Conservation (phyloP, 2,329 filamentous ascomycete genomes). For the Penicillium sp. region DNA sequence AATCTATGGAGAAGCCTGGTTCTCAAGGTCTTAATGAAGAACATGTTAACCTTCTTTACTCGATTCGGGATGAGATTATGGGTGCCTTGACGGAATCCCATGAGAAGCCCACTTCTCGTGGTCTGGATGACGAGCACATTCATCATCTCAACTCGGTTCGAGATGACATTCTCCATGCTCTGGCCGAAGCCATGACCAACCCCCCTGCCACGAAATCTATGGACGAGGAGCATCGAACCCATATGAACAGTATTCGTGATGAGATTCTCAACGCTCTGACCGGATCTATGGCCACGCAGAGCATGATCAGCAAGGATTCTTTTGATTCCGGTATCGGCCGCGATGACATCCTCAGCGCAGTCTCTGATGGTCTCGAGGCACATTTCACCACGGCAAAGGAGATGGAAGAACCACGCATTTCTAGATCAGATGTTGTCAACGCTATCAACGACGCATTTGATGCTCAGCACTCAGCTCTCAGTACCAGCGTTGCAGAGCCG, state of each 20-base stretch:
- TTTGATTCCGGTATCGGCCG: conserved; percentile 47
- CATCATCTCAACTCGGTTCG: conserved; percentile 7
- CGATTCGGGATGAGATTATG: conserved; percentile 13
- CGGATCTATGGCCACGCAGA: conserved; percentile 31
- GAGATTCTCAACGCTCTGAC: conserved; percentile 36
- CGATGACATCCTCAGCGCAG: conserved; percentile 58
- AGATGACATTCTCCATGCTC: conserved; percentile 13
- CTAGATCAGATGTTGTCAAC: conserved; percentile 30
- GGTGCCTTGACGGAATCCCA: conserved; percentile 4
- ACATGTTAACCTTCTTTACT: conserved; percentile 2
- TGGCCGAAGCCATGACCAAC: conserved; percentile 3
- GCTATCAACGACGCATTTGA: conserved; percentile 35
- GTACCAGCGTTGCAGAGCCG: conserved; percentile 25
- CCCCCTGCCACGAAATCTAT: conserved; percentile 14
- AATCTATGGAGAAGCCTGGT: neutral
- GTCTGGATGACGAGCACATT: conserved; percentile 6
- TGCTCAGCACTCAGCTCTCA: conserved; percentile 29
- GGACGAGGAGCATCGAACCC: conserved; percentile 28
- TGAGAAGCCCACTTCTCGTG: neutral
- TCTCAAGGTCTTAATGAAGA: conserved; percentile 2
- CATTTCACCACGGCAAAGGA: conserved; percentile 53
- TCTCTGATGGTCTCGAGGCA: conserved; percentile 56
- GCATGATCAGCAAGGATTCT: conserved; percentile 30
- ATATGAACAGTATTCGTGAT: conserved; percentile 31
- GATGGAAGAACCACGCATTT: conserved; percentile 45